A percentile compares a stretch with the other conserved stretches of the same genome.
Evolutionary conservation across 2,329 filamentous ascomycete genomes (phyloP).

Genomic region (Sarocladium strictum): DNA sequence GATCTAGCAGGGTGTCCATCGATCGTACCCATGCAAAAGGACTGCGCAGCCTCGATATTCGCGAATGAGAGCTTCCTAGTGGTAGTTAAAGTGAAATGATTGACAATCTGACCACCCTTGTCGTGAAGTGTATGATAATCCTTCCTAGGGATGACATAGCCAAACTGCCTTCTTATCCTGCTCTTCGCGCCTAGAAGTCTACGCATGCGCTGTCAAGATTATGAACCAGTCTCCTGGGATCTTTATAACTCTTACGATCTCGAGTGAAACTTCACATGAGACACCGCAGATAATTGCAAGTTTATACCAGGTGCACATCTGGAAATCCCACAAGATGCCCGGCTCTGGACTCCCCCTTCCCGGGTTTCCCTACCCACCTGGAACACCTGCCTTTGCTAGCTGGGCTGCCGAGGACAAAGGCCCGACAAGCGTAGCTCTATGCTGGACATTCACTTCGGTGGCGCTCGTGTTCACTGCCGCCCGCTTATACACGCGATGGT

Average conservation of each 20-base stretch:
- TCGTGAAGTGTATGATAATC: not conserved
- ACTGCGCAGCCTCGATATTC: not conserved
- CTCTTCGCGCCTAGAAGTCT: no score
- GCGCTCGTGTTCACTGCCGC: conserved; percentile 13
- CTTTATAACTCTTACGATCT: no score
- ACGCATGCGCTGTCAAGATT: no score
- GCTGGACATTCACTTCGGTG: conserved; percentile 15
- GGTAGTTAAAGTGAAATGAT: not conserved
- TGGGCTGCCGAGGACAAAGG: conserved; percentile 16
- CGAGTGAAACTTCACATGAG: no score
- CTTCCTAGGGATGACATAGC: not conserved
- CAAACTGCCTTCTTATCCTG: not conserved
- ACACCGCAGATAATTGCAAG: no score
- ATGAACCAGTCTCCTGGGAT: no score
- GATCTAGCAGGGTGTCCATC: not conserved
- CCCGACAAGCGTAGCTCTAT: conserved; percentile 13
- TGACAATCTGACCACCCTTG: not conserved
- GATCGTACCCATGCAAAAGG: not conserved
- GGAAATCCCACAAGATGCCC: not conserved
- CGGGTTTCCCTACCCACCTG: conserved; percentile 4
- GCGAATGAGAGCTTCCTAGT: not conserved
- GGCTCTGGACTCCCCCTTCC: not conserved
- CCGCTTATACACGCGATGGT: conserved; percentile 13
- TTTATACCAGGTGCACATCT: no score
- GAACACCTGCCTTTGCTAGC: conserved; percentile 10